phyloP scores from a whole-genome alignment of 345 rosid species.

The Salix dunnii region DNA sequence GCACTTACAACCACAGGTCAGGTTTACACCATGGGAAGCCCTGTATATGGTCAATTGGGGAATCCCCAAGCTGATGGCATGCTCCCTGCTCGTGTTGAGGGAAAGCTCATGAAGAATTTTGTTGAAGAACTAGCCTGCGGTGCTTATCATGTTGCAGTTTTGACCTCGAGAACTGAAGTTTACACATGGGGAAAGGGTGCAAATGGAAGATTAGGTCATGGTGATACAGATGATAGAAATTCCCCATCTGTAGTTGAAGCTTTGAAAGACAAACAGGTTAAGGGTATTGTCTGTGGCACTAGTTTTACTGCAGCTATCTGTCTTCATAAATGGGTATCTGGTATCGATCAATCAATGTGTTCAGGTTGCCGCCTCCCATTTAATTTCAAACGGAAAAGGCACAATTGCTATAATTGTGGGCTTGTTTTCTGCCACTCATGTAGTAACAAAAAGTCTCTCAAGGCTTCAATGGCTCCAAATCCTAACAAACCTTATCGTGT shows the following conservation, averaged over 20 bases:
- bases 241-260: constrained; percentile 56
- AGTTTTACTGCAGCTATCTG: constrained; percentile 57
- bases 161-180: constrained; percentile 57
- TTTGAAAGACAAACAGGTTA: constrained; percentile 54
- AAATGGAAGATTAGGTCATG: constrained; percentile 62
- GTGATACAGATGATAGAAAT: constrained; percentile 40
- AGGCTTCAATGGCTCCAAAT: constrained; percentile 67
- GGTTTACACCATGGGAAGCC: constrained; percentile 52
- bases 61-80: constrained; percentile 35
- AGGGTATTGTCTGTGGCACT: constrained; percentile 50
- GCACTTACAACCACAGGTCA: constrained; percentile 49
- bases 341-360: constrained; percentile 46
- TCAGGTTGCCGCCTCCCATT: constrained; percentile 49
- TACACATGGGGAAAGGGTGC: constrained; percentile 69
- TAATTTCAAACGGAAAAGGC: constrained; percentile 58
- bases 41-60: constrained; percentile 46
- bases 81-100: constrained; percentile 46
- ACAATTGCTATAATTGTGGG: constrained; percentile 73
- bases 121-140: constrained; percentile 63
- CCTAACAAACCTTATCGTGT: constrained; percentile 58
- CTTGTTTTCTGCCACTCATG: constrained; percentile 54
- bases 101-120: constrained; percentile 36
- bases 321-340: constrained; percentile 48
- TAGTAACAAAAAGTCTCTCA: constrained; percentile 50
- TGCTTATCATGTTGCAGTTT: constrained; percentile 52